These are phyloP conservation scores for Odontarrhena argentea DNA, from an alignment of 345 rosid species.

Conservation along the genomic window DNA sequence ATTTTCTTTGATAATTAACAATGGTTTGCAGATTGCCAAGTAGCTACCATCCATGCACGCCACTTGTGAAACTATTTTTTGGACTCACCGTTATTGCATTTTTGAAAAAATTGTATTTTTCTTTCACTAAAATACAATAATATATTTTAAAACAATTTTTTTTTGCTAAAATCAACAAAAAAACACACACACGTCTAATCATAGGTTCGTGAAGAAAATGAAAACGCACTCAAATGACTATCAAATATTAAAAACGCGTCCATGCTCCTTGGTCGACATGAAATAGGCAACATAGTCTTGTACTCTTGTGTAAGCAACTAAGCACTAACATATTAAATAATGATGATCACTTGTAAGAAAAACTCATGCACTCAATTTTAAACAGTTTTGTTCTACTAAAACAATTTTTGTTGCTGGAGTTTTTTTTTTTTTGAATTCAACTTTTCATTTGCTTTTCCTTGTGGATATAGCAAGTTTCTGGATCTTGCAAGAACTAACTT, in stretches of 20 bases:
- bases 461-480: constrained; percentile 3
- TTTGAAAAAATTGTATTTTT: too few relatives aligned
- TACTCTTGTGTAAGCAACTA: not conserved
- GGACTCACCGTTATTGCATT: too few relatives aligned
- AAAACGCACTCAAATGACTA: constrained; percentile 22
- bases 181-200: constrained; percentile 7
- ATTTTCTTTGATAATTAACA: too few relatives aligned
- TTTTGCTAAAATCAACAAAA: not conserved
- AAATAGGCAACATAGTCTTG: constrained; percentile 34
- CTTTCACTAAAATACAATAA: too few relatives aligned
- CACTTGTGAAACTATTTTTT: too few relatives aligned
- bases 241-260: constrained; percentile 31
- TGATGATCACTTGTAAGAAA: constrained; percentile 30
- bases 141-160: too few relatives aligned
- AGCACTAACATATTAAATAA: constrained; percentile 25
- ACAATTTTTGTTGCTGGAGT: too few relatives aligned
- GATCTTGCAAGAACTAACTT: constrained; percentile 20
- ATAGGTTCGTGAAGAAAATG: constrained; percentile 5
- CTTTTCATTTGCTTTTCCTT: not conserved
- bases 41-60: too few relatives aligned
- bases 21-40: too few relatives aligned
- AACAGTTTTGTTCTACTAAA: too few relatives aligned
- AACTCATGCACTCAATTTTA: not conserved
- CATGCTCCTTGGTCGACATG: constrained; percentile 37
- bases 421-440: too few relatives aligned